Evolutionary conservation across 2,329 filamentous ascomycete genomes (phyloP), one percentile per base, ranked within the genome.

Genomic region (Huntiella moniliformis): DNA sequence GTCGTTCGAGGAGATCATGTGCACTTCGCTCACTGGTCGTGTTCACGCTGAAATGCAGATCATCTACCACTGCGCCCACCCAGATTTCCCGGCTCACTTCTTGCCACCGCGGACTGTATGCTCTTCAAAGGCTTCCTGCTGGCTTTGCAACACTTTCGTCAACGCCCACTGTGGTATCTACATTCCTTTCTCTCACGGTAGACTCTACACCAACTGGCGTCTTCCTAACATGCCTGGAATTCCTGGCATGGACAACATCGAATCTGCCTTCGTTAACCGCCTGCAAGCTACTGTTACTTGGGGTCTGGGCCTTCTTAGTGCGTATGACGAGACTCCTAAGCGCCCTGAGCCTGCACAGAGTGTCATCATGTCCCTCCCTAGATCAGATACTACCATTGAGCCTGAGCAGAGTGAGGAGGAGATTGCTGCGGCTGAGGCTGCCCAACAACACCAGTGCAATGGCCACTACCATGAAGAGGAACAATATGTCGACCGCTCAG

Each of bases 41-140:
- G 58, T 71, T 17, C 68, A 72, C 49, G 67, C 67, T 3, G 67
- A 71, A 53, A 61, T 72, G 18, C 67, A 71, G 49, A 59, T 72
- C 15, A 48, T 70, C 6, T 62, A 60, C 43, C 59, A 65, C 50
- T 67, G 61, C 46, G 61, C 67, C 42, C 42, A 56, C 2, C 42
- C 47, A 4, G 47, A 49, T 16, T 50, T 58, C 28, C n/a, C 38
- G 5, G 43, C 54, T 2, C n/a, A 49, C 0, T 44, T 47, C 0
- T 50, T 53, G 8, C 56, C 53, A 28, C 65, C 66, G 6, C 60
- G 66, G 13, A 59, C 67, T 3, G 63, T 72, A 4, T 61, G 61
- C 45, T 66, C 67, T 3, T 66, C 61, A 56, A 72, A 71, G 47
- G 61, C 65, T 44, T 63, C 68, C 1, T 73, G 68, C 51, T 71